Evolutionary conservation across 2,329 filamentous ascomycete genomes (phyloP).

Genomic region (Aspergillus tubingensis): DNA sequence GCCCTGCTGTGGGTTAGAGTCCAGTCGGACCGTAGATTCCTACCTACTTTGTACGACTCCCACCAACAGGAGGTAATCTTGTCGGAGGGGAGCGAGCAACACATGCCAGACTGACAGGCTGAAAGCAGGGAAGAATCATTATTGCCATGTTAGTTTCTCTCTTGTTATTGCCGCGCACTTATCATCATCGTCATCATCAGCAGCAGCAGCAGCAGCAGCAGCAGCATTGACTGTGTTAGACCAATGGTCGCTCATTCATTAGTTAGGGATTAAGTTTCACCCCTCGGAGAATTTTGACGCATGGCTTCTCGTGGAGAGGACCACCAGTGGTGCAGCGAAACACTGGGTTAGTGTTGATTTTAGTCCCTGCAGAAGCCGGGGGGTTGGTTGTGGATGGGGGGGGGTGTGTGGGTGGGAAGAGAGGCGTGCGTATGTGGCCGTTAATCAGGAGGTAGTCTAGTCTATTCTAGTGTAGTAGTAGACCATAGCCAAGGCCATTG

Average conservation of each 20-base stretch:
- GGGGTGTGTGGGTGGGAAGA: background rate
- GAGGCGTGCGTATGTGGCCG: no score
- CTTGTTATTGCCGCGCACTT: no score
- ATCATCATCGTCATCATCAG: no score
- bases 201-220: no score
- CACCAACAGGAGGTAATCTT: background rate
- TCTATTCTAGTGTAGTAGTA: no score
- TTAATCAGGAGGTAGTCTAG: background rate
- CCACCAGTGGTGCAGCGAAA: background rate
- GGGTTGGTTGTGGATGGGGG: background rate
- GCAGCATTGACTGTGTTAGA: background rate
- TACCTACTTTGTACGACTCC: background rate
- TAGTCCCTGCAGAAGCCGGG: slow-evolving; percentile 3
- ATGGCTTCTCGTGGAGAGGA: slow-evolving; percentile 1
- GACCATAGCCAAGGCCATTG: background rate
- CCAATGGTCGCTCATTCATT: background rate
- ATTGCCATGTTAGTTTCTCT: no score
- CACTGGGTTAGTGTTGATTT: background rate
- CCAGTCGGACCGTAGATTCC: background rate
- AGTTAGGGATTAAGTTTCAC: background rate
- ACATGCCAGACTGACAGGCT: background rate
- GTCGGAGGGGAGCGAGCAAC: background rate
- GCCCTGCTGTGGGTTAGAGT: background rate
- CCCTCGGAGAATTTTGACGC: slow-evolving; percentile 7
- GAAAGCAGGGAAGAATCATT: background rate